Evolutionary conservation across 2,329 filamentous ascomycete genomes (phyloP).

Genomic region (Beauveria australis): DNA sequence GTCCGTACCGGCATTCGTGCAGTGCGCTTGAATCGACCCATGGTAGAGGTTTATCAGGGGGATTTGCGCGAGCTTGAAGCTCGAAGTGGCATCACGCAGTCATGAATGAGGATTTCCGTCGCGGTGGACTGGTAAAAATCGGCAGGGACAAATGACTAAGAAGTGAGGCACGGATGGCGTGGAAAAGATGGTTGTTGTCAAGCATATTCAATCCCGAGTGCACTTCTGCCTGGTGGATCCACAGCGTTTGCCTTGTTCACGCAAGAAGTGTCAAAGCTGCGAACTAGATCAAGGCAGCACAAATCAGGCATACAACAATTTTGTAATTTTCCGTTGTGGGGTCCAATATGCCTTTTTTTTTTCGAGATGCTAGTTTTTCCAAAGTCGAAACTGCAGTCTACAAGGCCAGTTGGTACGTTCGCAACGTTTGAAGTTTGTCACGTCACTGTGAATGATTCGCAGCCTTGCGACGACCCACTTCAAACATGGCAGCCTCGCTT

Average conservation of each 20-base stretch:
- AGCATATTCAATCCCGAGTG: not conserved
- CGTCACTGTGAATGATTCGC: not conserved
- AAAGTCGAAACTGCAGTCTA: not conserved
- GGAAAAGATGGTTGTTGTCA: not conserved
- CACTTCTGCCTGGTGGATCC: constrained; percentile 12
- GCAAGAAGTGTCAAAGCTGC: not conserved
- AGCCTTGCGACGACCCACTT: constrained; percentile 6
- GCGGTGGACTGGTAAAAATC: not conserved
- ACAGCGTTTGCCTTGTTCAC: constrained; percentile 2
- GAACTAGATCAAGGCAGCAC: constrained; percentile 5
- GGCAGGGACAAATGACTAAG: not conserved
- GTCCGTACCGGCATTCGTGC: not conserved
- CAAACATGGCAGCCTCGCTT: constrained; percentile 8
- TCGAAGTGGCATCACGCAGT: not conserved
- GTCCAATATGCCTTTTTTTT: not conserved
- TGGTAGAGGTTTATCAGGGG: not conserved
- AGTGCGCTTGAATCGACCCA: not conserved
- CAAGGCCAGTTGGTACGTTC: not conserved
- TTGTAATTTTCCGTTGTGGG: not conserved
- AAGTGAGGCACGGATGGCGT: not conserved
- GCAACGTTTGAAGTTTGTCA: not conserved
- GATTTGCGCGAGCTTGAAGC: not conserved
- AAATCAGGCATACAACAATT: not conserved
- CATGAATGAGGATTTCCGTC: not conserved
- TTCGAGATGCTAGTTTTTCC: not conserved